Conservation (phyloP, 106 monocot species). For the Cymbidium sinense region DNA sequence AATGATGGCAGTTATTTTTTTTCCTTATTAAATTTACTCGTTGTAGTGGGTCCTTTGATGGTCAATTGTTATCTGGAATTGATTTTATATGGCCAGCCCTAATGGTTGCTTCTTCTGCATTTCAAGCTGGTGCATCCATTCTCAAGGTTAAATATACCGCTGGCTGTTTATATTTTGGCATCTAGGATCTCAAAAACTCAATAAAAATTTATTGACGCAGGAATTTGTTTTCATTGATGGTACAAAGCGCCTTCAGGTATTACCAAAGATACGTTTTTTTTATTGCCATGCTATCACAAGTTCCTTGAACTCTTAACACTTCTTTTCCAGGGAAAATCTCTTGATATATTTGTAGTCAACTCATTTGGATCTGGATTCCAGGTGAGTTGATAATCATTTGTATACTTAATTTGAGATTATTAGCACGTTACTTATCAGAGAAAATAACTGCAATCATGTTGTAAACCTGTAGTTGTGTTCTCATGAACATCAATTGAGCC, state of each 20-base stretch:
- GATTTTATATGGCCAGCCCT: conserved; percentile 74
- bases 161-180: neutral
- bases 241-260: conserved; percentile 74
- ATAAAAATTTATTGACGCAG: conserved; percentile 26
- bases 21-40: conserved; percentile 2
- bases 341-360: conserved; percentile 97
- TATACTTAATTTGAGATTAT: neutral
- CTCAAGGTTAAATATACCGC: conserved; percentile 57
- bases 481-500: neutral
- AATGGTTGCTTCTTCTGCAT: conserved; percentile 86
- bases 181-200: neutral
- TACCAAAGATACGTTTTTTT: conserved; percentile 3
- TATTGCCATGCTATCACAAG: neutral
- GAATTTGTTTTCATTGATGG: conserved; percentile 95
- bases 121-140: conserved; percentile 96
- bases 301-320: neutral
- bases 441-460: neutral
- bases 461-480: neutral
- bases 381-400: conserved; percentile 32
- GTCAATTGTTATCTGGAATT: conserved; percentile 54
- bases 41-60: conserved; percentile 62
- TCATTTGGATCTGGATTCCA: conserved; percentile 99
- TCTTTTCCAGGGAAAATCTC: conserved; percentile 66
- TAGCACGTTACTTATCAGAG: neutral
- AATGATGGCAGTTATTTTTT: neutral